These are phyloP conservation scores for Boletus rufocinnamomeus DNA, from an alignment of 768 basidiomycete genomes.

Conservation along the genomic window DNA sequence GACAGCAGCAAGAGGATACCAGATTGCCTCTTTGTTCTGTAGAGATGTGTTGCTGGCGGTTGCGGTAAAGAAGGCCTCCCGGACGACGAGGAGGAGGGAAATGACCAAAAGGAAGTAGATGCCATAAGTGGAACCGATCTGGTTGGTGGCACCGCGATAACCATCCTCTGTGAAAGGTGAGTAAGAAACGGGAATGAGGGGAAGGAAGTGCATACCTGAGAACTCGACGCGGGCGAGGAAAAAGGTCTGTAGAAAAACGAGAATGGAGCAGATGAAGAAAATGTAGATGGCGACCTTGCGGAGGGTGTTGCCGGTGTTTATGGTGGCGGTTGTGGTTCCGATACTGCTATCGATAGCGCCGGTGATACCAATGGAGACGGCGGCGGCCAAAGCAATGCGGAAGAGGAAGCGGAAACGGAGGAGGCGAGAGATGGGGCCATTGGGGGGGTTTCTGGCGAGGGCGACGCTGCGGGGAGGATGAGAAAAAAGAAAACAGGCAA, in stretches of 20 bases:
- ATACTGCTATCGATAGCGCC: conserved; percentile 21
- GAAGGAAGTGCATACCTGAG: conserved; percentile 5
- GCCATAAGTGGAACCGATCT: conserved; percentile 23
- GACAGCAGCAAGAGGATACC: conserved; percentile 36
- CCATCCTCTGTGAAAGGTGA: conserved; percentile 9
- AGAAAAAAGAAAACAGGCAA: background rate
- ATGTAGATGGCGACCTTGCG: conserved; percentile 32
- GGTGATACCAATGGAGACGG: conserved; percentile 32
- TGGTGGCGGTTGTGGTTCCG: conserved; percentile 2
- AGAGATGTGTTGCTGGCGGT: conserved; percentile 12
- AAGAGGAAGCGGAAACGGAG: conserved; percentile 25
- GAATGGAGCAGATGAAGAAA: conserved; percentile 30
- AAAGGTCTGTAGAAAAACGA: conserved; percentile 22
- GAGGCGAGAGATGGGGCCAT: conserved; percentile 17
- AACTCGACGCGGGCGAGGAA: conserved; percentile 25
- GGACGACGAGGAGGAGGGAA: conserved; percentile 27
- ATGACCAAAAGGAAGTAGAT: conserved; percentile 28
- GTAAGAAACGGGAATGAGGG: background rate
- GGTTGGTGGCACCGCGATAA: background rate
- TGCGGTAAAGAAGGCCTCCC: conserved; percentile 35
- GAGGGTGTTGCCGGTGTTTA: conserved; percentile 26
- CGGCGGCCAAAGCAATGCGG: conserved; percentile 28
- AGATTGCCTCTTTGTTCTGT: conserved; percentile 33
- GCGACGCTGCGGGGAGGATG: conserved; percentile 10
- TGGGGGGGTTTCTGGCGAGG: conserved; percentile 19